Evolutionary conservation across 768 basidiomycete species (phyloP).

Genomic region (Leucocoprinus leucothites): DNA sequence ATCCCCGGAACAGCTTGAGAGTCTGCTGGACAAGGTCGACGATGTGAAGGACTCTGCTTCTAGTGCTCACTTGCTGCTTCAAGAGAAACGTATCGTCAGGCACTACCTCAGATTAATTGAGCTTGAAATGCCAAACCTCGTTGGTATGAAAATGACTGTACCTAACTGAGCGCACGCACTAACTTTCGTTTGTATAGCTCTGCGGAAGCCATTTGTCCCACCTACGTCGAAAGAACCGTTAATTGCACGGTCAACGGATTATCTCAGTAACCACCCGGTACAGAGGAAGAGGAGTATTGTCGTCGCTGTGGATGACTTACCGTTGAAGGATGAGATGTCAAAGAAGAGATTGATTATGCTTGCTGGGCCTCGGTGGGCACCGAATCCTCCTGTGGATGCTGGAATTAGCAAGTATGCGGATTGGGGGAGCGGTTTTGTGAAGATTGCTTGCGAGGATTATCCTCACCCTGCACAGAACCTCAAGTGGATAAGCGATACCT

Average conservation of each 20-base stretch:
- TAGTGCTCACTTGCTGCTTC: constrained; percentile 67
- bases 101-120: constrained; percentile 85
- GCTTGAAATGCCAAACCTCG: constrained; percentile 83
- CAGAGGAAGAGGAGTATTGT: constrained; percentile 70
- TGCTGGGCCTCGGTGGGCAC: constrained; percentile 86
- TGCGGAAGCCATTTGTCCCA: constrained; percentile 75
- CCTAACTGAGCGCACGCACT: constrained; percentile 3
- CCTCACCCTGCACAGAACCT: constrained; percentile 81
- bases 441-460: constrained; percentile 89
- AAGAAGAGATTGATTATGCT: constrained; percentile 85
- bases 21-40: constrained; percentile 38
- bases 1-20: constrained; percentile 38
- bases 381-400: constrained; percentile 65
- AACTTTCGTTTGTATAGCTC: constrained; percentile 44
- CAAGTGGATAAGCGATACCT: constrained; percentile 88
- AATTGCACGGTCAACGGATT: constrained; percentile 72
- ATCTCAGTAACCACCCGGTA: constrained; percentile 70
- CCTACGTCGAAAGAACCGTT: constrained; percentile 58
- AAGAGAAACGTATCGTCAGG: constrained; percentile 69
- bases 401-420: constrained; percentile 49
- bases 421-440: constrained; percentile 77
- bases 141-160: constrained; percentile 46
- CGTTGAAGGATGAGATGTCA: constrained; percentile 59
- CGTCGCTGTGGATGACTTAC: constrained; percentile 70
- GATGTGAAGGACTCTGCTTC: constrained; percentile 65